phyloP scores from a whole-genome alignment of 441 rosid species.

The Pelargonium hybrid region DNA sequence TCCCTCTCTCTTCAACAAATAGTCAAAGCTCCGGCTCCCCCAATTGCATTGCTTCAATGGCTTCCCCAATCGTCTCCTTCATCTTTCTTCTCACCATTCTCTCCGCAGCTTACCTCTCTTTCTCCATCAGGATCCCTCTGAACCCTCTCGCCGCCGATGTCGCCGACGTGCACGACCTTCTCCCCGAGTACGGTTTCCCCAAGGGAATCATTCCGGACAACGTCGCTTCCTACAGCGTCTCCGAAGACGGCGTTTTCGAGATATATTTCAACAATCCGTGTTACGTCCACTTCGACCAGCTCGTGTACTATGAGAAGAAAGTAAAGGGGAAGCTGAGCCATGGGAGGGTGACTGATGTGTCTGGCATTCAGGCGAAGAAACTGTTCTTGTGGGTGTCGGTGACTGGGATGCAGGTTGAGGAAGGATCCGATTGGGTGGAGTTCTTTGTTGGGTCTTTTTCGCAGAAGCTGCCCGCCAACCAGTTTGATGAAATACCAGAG shows the following conservation, averaged over 20 bases:
- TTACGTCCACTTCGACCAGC: slow-evolving; percentile 35
- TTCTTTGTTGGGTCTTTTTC: slow-evolving; percentile 50
- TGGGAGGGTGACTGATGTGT: slow-evolving; percentile 34
- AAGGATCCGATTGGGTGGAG: slow-evolving; percentile 26
- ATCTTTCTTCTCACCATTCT: slow-evolving; percentile 22
- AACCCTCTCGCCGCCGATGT: background rate
- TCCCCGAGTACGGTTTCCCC: slow-evolving; percentile 42
- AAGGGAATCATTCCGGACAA: slow-evolving; percentile 43
- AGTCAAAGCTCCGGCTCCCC: background rate
- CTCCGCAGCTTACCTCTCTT: slow-evolving; percentile 20
- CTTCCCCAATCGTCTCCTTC: slow-evolving; percentile 12
- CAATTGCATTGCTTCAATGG: slow-evolving; percentile 29
- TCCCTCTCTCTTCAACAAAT: background rate
- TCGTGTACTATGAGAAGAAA: slow-evolving; percentile 35
- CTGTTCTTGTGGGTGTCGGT: slow-evolving; percentile 42
- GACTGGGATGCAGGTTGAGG: slow-evolving; percentile 33
- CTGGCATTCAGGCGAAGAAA: slow-evolving; percentile 47
- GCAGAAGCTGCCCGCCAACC: slow-evolving; percentile 39
- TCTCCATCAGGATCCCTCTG: slow-evolving; percentile 13
- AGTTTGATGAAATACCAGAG: slow-evolving; percentile 34
- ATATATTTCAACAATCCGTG: slow-evolving; percentile 28
- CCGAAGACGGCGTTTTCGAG: slow-evolving; percentile 35
- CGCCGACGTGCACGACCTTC: slow-evolving; percentile 49
- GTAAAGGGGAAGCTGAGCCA: slow-evolving; percentile 38
- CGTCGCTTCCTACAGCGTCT: slow-evolving; percentile 38